Percentiles rank a stretch among this genome's conserved stretches.
phyloP scores from a whole-genome alignment of 768 basidiomycete genomes.

The Kwoniella heveanensis region DNA sequence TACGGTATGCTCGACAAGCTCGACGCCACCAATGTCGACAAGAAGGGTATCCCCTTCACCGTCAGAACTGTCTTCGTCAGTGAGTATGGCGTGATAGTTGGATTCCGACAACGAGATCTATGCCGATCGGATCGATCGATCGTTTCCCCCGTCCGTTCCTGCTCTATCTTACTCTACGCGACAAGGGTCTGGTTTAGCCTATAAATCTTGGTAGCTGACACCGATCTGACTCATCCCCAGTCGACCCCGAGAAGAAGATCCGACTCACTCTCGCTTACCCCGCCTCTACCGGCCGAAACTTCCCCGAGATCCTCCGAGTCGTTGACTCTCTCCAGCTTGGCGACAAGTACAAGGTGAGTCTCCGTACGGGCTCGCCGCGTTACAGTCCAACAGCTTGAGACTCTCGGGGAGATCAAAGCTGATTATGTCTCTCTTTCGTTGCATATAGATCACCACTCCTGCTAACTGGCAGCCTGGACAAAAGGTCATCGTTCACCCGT shows the following conservation, averaged over 20 bases:
- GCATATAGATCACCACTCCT: slow-evolving; percentile 71
- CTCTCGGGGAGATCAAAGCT: neutral
- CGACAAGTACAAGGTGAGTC: slow-evolving; percentile 56
- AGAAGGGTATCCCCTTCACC: slow-evolving; percentile 77
- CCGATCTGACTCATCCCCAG: slow-evolving; percentile 7
- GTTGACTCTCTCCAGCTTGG: slow-evolving; percentile 92
- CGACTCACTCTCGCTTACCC: slow-evolving; percentile 89
- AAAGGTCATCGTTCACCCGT: slow-evolving; percentile 79
- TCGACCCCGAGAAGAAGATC: slow-evolving; percentile 95
- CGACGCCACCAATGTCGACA: slow-evolving; percentile 74
- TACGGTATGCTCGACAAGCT: slow-evolving; percentile 98
- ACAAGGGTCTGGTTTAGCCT: too few relatives aligned
- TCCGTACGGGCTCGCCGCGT: too few relatives aligned
- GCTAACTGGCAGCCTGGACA: slow-evolving; percentile 72
- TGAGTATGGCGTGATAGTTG: too few relatives aligned
- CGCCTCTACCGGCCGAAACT: slow-evolving; percentile 80
- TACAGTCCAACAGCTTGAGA: too few relatives aligned
- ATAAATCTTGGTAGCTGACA: too few relatives aligned
- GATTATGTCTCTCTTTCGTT: neutral
- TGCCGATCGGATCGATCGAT: too few relatives aligned
- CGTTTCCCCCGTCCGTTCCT: too few relatives aligned
- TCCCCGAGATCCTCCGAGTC: slow-evolving; percentile 60
- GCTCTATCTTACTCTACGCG: neutral
- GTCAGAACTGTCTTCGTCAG: slow-evolving; percentile 94
- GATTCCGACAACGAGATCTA: too few relatives aligned